These are phyloP conservation scores for Podaxis sp. DNA, from an alignment of 768 basidiomycete species.

Conservation along the genomic window DNA sequence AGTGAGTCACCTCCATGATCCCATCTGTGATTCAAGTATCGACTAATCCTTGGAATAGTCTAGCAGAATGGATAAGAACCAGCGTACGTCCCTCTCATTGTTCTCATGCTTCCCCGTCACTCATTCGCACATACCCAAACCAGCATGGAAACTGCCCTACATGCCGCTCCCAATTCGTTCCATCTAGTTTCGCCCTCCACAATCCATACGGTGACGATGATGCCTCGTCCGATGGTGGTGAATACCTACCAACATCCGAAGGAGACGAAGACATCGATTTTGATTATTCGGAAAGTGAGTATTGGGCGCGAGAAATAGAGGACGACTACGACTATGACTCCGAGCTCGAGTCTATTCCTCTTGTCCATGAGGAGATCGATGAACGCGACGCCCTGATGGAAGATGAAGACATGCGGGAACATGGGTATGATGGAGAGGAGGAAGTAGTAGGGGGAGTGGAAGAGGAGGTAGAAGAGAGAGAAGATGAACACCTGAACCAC, in stretches of 20 bases:
- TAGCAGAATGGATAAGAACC: constrained; percentile 65
- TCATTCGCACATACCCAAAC: constrained; percentile 6
- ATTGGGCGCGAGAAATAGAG: constrained; percentile 19
- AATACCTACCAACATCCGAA: constrained; percentile 57
- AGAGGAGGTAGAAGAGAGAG: constrained; percentile 16
- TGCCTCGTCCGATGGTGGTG: constrained; percentile 66
- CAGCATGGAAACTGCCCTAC: constrained; percentile 74
- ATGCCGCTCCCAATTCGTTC: constrained; percentile 59
- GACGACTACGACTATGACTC: constrained; percentile 1
- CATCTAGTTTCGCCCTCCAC: constrained; percentile 43
- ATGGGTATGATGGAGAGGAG: constrained; percentile 16
- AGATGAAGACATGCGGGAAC: constrained; percentile 24
- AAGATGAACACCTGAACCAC: constrained; percentile 23
- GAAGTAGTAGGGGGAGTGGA: not conserved
- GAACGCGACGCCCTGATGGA: constrained; percentile 19
- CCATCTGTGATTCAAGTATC: constrained; percentile 2
- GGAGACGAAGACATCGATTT: constrained; percentile 51
- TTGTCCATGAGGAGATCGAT: constrained; percentile 5
- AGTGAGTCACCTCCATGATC: constrained; percentile 36
- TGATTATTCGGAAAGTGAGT: not conserved
- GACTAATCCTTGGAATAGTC: constrained; percentile 30
- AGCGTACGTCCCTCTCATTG: constrained; percentile 34
- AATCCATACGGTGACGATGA: constrained; percentile 41
- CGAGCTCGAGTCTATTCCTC: not conserved
- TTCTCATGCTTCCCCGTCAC: not conserved